Conservation (phyloP, 805 yeast genomes). For the Kazachstania africana region DNA sequence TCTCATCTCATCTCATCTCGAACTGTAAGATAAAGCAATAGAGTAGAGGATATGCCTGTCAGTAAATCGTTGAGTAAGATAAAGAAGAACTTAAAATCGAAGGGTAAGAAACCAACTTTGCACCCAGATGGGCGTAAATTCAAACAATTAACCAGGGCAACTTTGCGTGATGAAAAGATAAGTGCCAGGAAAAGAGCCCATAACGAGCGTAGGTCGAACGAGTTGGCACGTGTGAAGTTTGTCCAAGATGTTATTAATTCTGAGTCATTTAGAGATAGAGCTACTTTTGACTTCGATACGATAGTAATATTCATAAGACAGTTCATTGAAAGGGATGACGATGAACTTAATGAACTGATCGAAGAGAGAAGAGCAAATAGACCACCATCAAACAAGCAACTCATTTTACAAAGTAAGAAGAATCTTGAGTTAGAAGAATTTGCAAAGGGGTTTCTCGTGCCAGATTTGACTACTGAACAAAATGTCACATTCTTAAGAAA, state of each 20-base stretch:
- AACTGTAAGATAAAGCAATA: background rate
- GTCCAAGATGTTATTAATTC: conserved; percentile 46
- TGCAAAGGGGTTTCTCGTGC: conserved; percentile 57
- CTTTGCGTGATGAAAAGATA: conserved; percentile 68
- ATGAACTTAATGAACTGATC: conserved; percentile 54
- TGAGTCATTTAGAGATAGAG: conserved; percentile 28
- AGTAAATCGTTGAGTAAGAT: conserved; percentile 26
- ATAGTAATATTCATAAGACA: conserved; percentile 48
- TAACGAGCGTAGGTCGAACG: conserved; percentile 47
- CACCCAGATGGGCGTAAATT: conserved; percentile 89
- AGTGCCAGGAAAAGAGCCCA: conserved; percentile 45
- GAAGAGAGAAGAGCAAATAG: conserved; percentile 73
- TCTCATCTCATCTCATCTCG: conserved; percentile 1
- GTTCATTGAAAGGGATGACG: conserved; percentile 59
- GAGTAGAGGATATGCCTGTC: conserved; percentile 18
- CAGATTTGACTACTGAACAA: conserved; percentile 52
- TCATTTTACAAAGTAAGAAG: conserved; percentile 46
- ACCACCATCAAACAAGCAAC: conserved; percentile 66
- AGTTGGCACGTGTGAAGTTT: conserved; percentile 44
- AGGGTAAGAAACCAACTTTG: conserved; percentile 20
- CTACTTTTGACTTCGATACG: conserved; percentile 43
- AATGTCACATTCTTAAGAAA: conserved; percentile 48
- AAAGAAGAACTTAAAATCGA: conserved; percentile 15
- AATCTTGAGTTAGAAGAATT: conserved; percentile 53
- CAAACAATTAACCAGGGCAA: conserved; percentile 74